Percentiles rank a stretch among this genome's conserved stretches.
phyloP scores from a whole-genome alignment of 1,284 basidiomycete species.

The Austroboletus niveus region DNA sequence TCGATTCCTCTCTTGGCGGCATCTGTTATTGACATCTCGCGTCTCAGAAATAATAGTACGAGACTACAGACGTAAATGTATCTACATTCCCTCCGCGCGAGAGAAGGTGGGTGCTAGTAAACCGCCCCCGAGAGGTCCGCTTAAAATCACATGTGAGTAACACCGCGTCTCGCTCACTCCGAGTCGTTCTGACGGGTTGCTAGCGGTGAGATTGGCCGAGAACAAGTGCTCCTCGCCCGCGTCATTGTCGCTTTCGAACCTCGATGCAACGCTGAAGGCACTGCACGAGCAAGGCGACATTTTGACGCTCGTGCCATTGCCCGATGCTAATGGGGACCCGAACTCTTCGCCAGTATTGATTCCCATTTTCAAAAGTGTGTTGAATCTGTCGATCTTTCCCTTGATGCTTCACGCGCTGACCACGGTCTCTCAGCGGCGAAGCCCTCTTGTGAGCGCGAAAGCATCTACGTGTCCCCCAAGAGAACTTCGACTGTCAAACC shows the following conservation, averaged over 20 bases:
- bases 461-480: slow-evolving; percentile 14
- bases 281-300: slow-evolving; percentile 1
- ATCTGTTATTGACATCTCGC: background rate
- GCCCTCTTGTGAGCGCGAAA: slow-evolving; percentile 4
- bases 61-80: background rate
- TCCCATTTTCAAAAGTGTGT: slow-evolving; percentile 9
- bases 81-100: background rate
- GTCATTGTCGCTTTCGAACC: slow-evolving; percentile 9
- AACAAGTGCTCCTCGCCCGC: background rate
- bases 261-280: slow-evolving; percentile 3
- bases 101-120: background rate
- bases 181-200: slow-evolving; percentile 1
- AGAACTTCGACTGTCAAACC: slow-evolving; percentile 11
- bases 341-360: background rate
- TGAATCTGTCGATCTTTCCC: background rate
- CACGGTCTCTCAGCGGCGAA: slow-evolving; percentile 3
- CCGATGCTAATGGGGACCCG: slow-evolving; percentile 4
- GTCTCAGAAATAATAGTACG: background rate
- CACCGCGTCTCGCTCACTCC: background rate
- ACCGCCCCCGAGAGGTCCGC: background rate
- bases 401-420: slow-evolving; percentile 1
- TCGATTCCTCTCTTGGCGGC: background rate
- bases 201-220: background rate
- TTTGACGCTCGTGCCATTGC: slow-evolving; percentile 4
- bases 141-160: slow-evolving; percentile 8